A percentile compares a stretch with the other conserved stretches of the same genome.
phyloP scores from a whole-genome alignment of 2,329 filamentous ascomycete species.

The Pseudofabraea citricarpa region DNA sequence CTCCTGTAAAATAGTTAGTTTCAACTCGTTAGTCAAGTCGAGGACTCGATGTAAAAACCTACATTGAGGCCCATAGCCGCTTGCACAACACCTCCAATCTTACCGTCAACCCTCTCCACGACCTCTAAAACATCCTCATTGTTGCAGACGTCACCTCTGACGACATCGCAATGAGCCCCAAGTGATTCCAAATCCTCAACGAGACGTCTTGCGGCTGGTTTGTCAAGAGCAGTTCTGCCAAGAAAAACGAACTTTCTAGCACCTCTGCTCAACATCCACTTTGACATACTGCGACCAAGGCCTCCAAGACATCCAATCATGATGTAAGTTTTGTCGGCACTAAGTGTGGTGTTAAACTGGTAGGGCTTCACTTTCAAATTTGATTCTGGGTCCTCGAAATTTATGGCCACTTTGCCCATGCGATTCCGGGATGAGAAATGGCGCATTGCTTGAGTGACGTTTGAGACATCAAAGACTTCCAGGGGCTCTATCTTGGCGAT shows the following conservation, averaged over 20 bases:
- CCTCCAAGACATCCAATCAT: constrained; percentile 16
- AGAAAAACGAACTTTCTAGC: not conserved
- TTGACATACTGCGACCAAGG: constrained; percentile 11
- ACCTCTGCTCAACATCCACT: not conserved
- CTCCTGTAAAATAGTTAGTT: no score
- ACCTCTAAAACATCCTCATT: not conserved
- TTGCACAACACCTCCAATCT: not conserved
- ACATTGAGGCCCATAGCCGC: not conserved
- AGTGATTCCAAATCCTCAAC: not conserved
- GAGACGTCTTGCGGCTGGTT: not conserved
- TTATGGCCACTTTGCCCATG: constrained; percentile 6
- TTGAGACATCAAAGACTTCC: constrained; percentile 23
- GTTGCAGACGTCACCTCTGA: not conserved
- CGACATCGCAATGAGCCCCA: not conserved
- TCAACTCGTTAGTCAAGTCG: no score
- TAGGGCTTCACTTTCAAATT: not conserved
- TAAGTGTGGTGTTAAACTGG: constrained; percentile 1
- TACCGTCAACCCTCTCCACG: not conserved
- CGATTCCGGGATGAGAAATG: not conserved
- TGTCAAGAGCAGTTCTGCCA: constrained; percentile 1
- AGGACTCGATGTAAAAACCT: no score
- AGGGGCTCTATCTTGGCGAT: not conserved
- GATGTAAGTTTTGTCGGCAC: constrained; percentile 11
- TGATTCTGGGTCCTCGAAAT: not conserved
- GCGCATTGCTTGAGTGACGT: constrained; percentile 15